Evolutionary conservation across 352 stramenopile genomes (phyloP), one percentile per base, ranked within the genome.

Genomic region (Phytophthora palmivora): DNA sequence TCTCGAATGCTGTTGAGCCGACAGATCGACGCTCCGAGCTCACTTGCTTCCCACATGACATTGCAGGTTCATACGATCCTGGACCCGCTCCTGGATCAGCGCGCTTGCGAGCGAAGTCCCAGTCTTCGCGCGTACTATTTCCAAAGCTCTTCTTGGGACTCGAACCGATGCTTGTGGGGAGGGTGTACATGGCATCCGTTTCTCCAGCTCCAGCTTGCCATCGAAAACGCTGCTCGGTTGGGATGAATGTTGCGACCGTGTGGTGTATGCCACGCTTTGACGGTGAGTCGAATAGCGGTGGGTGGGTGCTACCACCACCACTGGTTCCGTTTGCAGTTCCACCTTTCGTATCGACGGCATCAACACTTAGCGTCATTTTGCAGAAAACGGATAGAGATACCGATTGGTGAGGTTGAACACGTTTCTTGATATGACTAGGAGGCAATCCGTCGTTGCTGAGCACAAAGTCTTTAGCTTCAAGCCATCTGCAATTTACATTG

Each of bases 71-170:
- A 50, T 94, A 94, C 14, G 86, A 89, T 0, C 84, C 84, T 19
- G 85, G 82, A 11, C 85, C 83, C 26, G 79, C 73, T 16, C 81
- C 82, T n/a, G 85, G 72, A 43, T 92, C 82, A 16, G 65, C 56
- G 18, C 64, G 70, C 63, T 91, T 91, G 41, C 82, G 78, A 24
- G 61, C 72, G 33, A 72, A n/a, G 45, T 94, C 86, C 86, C 86
- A 93, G 53, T 94, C 83, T 6, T 92, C 86, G 4, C 84, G 73
- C 18, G 86, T 93, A 59, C 78, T 90, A 18, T 82, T 90, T 36
- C 86, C 84, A 22, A 93, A 94, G 58, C 84, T 86, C 55, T 92
- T 94, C 45, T 86, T 87, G 0, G 69, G 21, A 0, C 76, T 74
- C 0, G 77, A 39, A 18, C 82, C 82, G 42, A 92, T 79, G 22